Percentiles rank a stretch among this genome's conserved stretches.
Evolutionary conservation across 225 moss, liverwort and hornwort species (phyloP).

Genomic region (Sphagnum tenellum): DNA sequence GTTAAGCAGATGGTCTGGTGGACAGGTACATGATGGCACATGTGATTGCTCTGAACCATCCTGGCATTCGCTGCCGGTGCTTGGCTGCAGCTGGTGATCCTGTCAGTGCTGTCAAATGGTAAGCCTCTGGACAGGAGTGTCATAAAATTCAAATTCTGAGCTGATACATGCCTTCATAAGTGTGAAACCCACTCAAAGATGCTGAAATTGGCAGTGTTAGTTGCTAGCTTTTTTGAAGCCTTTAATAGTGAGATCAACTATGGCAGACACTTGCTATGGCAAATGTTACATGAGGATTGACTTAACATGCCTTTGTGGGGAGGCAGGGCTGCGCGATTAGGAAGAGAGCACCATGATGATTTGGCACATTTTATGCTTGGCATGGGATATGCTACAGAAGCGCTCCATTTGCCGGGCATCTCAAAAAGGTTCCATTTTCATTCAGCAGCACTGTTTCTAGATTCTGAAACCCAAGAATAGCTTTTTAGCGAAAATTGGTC

Average conservation of each 20-base stretch:
- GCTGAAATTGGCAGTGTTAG: no score
- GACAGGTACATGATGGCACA: conserved; percentile 90
- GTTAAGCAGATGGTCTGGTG: no score
- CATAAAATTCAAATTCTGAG: no score
- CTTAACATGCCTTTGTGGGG: background rate
- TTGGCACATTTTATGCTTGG: conserved; percentile 95
- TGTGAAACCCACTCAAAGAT: no score
- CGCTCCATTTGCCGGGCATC: conserved; percentile 90
- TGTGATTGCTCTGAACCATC: conserved; percentile 85
- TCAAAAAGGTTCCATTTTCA: conserved; percentile 61
- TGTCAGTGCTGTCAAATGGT: conserved; percentile 99
- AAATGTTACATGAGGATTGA: background rate
- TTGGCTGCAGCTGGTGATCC: conserved; percentile 98
- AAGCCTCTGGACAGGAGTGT: conserved; percentile 2
- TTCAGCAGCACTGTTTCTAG: no score
- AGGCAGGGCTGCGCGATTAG: conserved; percentile 86
- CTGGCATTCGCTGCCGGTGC: conserved; percentile 98
- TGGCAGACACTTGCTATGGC: no score
- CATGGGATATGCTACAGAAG: conserved; percentile 97
- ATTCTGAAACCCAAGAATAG: no score
- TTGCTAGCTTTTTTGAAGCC: no score
- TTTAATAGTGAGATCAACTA: background rate
- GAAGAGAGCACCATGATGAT: conserved; percentile 99
- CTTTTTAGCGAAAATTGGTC: no score
- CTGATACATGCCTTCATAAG: no score